Base-by-base conservation (phyloP, 148 eudicot genomes). In the Agrostemma githago region DNA sequence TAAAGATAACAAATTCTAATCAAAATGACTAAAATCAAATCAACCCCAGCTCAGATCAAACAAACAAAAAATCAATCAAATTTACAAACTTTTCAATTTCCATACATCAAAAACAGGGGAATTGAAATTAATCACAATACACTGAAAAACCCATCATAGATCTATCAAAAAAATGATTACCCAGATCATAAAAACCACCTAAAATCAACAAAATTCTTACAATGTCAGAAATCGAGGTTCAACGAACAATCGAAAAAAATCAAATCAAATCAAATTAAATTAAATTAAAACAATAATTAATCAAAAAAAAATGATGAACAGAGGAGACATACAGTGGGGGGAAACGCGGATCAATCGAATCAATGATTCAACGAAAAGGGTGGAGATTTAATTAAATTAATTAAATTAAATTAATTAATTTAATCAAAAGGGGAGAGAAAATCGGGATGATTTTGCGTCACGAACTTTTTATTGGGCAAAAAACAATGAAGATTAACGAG, bases 131-230 rank as follows among this genome's bases (percentile, higher is more conserved):
- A 26, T 26, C 34, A 26, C 34, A 26, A 1, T 26, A 26, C 34
- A 26, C 34, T 26, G 34, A 26, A 26, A 1, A 26, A 26, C 34
- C 34, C 34, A 26, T 26, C 41, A 26, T 69, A 79, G 78, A 79
- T 79, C 82, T 74, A 74, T n/a, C 46, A 70, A 74, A 74, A 69
- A 8, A 56, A 73, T 8, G 17, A 79, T 7, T 46, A 73, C 64
- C 81, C 77, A 79, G 43, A 74, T 79, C 17, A 68, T 4, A 26
- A 67, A 68, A 46, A 12, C 37, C 38, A n/a, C 62, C 8, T 26
- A 26, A 62, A 68, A 68, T 41, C 11, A 69, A 5, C 17, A 20
- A 8, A 75, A 68, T 7, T 34, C 59, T 16, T 5, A 4, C 12
- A 46, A 19, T 54, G 2, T 46, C 38, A 53, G 4, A 71, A 66